Percentiles rank a stretch among this genome's conserved stretches.
Conservation (phyloP, 2,329 filamentous ascomycete genomes). For the Fusarium denticulatum region DNA sequence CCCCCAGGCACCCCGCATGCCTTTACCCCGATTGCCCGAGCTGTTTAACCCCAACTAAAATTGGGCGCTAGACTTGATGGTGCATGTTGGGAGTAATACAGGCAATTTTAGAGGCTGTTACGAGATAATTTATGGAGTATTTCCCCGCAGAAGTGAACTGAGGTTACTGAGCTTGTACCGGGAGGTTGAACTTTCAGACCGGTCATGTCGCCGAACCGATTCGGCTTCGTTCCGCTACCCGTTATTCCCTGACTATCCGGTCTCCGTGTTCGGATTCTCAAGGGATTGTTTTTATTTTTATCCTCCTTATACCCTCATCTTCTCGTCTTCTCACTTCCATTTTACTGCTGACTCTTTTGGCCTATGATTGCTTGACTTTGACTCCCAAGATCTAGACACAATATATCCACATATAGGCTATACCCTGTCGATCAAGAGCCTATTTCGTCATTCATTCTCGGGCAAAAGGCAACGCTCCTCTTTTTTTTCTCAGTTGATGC, state of each 20-base stretch:
- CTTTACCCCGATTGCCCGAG: slow-evolving; percentile 43
- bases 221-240: slow-evolving; percentile 27
- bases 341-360: not conserved
- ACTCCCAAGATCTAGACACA: not conserved
- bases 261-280: slow-evolving; percentile 17
- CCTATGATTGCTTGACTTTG: not conserved
- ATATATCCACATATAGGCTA: not conserved
- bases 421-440: slow-evolving; percentile 14
- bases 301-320: not conserved
- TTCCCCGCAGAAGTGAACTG: slow-evolving; percentile 25
- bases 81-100: slow-evolving; percentile 32
- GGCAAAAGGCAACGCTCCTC: slow-evolving; percentile 33
- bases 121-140: slow-evolving; percentile 16
- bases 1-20: slow-evolving; percentile 32
- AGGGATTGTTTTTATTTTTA: not conserved
- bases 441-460: slow-evolving; percentile 36
- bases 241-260: slow-evolving; percentile 4
- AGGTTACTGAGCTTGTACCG: not conserved
- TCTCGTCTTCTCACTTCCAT: not conserved
- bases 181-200: slow-evolving; percentile 10
- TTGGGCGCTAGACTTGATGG: slow-evolving; percentile 5
- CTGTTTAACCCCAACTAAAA: slow-evolving; percentile 18
- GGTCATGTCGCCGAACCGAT: slow-evolving; percentile 7
- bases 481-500: not conserved
- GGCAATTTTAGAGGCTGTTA: slow-evolving; percentile 33